Percentiles rank a stretch among this genome's conserved stretches.
phyloP scores from a whole-genome alignment of 2,329 filamentous ascomycete species.

The Pseudophaeomoniella oleicola region DNA sequence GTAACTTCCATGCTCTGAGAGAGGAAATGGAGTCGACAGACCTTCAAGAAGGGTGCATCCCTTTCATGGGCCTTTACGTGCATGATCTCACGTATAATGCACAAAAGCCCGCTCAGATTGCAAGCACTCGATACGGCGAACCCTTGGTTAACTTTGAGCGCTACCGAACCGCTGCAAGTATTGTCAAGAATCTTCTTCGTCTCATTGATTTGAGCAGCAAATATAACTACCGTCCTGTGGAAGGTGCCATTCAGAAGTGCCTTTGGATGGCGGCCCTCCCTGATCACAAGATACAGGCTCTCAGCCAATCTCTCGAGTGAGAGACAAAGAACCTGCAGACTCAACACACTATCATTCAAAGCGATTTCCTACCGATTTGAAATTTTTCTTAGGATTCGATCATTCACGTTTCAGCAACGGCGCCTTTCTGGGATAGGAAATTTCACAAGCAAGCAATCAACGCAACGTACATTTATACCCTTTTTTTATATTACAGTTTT shows the following conservation, averaged over 20 bases:
- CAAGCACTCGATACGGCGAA: constrained; percentile 30
- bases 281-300: constrained; percentile 39
- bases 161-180: constrained; percentile 48
- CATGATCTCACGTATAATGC: constrained; percentile 54
- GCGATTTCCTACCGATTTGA: no score
- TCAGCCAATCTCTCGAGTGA: constrained; percentile 29
- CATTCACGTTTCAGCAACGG: no score
- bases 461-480: no score
- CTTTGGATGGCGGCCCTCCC: constrained; percentile 48
- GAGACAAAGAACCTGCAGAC: no score
- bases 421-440: no score
- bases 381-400: no score
- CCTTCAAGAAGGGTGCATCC: constrained; percentile 47
- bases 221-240: constrained; percentile 43
- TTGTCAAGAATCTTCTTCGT: constrained; percentile 49
- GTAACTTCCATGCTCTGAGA: constrained; percentile 49
- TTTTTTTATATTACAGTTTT: no score
- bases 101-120: constrained; percentile 47
- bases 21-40: constrained; percentile 48
- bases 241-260: constrained; percentile 45
- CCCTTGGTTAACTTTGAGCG: constrained; percentile 53
- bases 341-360: no score
- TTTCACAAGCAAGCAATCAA: no score
- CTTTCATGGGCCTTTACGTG: constrained; percentile 48
- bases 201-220: constrained; percentile 49